Evolutionary conservation across 2,329 filamentous ascomycete species (phyloP).

Genomic region (Aureobasidium sp.): DNA sequence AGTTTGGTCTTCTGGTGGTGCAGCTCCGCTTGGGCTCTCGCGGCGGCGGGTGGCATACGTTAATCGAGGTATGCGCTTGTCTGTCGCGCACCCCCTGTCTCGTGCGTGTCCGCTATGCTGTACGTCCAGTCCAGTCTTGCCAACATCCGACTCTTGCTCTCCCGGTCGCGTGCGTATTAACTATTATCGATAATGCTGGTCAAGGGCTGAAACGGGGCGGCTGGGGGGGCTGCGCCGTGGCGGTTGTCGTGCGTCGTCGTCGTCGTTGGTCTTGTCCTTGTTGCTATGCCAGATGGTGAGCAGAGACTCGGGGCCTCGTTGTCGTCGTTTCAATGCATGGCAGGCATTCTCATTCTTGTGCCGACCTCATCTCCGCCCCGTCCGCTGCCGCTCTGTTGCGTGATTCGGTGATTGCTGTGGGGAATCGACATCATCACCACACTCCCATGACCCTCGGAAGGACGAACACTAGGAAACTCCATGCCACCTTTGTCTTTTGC

Average conservation of each 20-base stretch:
- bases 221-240: neutral
- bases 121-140: neutral
- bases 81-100: neutral
- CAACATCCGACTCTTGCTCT: neutral
- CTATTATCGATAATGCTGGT: neutral
- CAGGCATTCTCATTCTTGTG: neutral
- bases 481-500: neutral
- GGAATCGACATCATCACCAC: neutral
- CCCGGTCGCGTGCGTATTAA: neutral
- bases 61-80: neutral
- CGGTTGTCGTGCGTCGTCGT: neutral
- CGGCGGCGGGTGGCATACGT: conserved; percentile 26
- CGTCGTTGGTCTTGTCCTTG: neutral
- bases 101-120: neutral
- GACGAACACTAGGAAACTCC: neutral
- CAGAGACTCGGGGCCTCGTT: neutral
- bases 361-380: conserved; percentile 7
- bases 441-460: neutral
- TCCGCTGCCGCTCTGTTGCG: neutral
- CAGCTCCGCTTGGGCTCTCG: conserved; percentile 27
- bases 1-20: conserved; percentile 49
- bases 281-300: neutral
- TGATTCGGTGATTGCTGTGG: conserved; percentile 4
- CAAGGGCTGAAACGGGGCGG: neutral
- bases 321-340: conserved; percentile 1